phyloP scores from a whole-genome alignment of 768 basidiomycete species.

The Russula emetica region DNA sequence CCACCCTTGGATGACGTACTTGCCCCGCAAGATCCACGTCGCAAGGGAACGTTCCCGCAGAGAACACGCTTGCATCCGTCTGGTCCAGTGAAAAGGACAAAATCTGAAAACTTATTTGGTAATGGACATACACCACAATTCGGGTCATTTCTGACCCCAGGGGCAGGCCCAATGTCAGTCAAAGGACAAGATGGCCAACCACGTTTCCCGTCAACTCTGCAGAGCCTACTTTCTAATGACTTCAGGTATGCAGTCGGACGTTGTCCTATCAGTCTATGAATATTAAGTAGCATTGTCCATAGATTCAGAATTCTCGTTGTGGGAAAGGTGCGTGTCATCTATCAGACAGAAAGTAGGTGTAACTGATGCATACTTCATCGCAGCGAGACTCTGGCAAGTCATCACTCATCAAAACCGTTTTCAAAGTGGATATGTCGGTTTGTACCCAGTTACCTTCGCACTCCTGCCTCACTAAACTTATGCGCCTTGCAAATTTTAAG shows the following conservation, averaged over 20 bases:
- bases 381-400: constrained; percentile 20
- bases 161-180: not conserved
- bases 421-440: constrained; percentile 13
- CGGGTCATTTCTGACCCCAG: not conserved
- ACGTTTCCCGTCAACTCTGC: not conserved
- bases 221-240: not conserved
- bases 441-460: not conserved
- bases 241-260: constrained; percentile 8
- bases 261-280: not conserved
- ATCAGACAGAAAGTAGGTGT: not conserved
- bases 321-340: constrained; percentile 3
- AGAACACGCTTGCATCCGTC: not conserved
- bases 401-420: constrained; percentile 6
- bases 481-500: not conserved
- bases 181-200: not conserved
- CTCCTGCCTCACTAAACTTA: not conserved
- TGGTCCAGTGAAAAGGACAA: not conserved
- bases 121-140: not conserved
- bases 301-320: constrained; percentile 16
- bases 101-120: not conserved
- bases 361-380: not conserved
- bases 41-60: no score
- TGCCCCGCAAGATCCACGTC: no score
- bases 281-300: not conserved
- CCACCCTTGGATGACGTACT: no score